Conservation (phyloP, 306 rosid species). For the Ochetophila trinervis region DNA sequence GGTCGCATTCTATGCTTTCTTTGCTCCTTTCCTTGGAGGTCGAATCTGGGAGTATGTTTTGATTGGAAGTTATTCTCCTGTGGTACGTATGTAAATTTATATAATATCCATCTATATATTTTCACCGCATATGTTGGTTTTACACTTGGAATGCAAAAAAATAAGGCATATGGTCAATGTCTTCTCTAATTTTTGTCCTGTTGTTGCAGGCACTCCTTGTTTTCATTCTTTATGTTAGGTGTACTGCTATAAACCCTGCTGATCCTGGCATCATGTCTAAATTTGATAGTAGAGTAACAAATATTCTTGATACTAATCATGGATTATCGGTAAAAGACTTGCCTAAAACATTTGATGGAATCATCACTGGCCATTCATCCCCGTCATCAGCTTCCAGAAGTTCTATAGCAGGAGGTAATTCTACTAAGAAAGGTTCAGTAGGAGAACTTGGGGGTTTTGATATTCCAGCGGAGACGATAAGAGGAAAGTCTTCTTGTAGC, state of each 20-base stretch:
- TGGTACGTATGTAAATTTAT: conserved; percentile 60
- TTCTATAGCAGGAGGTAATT: conserved; percentile 58
- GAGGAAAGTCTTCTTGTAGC: conserved; percentile 37
- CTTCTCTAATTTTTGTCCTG: conserved; percentile 25
- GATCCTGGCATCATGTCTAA: conserved; percentile 94
- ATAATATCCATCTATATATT: neutral
- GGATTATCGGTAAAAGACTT: conserved; percentile 50
- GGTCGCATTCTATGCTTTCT: conserved; percentile 88
- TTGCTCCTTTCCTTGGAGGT: conserved; percentile 94
- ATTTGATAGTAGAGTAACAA: conserved; percentile 48
- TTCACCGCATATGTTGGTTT: neutral
- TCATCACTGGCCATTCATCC: conserved; percentile 52
- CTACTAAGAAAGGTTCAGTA: conserved; percentile 79
- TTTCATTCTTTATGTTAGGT: conserved; percentile 86
- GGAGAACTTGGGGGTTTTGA: conserved; percentile 60
- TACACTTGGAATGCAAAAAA: too few species aligned
- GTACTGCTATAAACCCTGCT: conserved; percentile 97
- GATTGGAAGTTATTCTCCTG: conserved; percentile 73
- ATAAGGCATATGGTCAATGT: neutral
- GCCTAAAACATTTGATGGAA: conserved; percentile 53
- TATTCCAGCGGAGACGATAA: conserved; percentile 35
- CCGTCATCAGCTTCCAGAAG: conserved; percentile 70
- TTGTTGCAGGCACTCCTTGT: conserved; percentile 81
- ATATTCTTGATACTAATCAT: conserved; percentile 39
- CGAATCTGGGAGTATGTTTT: conserved; percentile 66